A percentile compares a stretch with the other conserved stretches of the same genome.
These are phyloP conservation scores for Pythium biforme DNA, from an alignment of 352 stramenopile species.

Conservation along the genomic window DNA sequence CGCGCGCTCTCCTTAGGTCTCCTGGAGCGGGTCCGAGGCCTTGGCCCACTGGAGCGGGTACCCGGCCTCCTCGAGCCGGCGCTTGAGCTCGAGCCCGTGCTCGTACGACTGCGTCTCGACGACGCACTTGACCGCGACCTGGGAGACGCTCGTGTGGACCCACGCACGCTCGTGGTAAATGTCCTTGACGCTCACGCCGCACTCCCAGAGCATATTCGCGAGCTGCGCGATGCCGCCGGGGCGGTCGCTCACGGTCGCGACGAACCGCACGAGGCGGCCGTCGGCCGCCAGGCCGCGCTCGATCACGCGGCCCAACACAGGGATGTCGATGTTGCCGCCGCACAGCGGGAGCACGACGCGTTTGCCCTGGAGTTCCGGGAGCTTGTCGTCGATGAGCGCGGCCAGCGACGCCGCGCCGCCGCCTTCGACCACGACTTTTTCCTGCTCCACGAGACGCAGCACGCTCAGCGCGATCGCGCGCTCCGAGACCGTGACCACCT, in stretches of 20 bases:
- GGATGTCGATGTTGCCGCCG: slow-evolving; percentile 98
- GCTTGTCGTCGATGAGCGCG: slow-evolving; percentile 92
- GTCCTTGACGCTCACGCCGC: slow-evolving; percentile 93
- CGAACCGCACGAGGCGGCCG: slow-evolving; percentile 94
- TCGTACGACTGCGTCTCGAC: slow-evolving; percentile 95
- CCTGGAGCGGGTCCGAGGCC: slow-evolving; percentile 26
- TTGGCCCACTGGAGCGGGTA: slow-evolving; percentile 88
- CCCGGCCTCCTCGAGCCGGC: slow-evolving; percentile 76
- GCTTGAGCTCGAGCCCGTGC: slow-evolving; percentile 88
- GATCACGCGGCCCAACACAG: slow-evolving; percentile 94
- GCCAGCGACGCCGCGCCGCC: slow-evolving; percentile 93
- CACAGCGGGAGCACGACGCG: slow-evolving; percentile 96
- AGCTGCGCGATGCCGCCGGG: slow-evolving; percentile 93
- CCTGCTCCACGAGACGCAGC: slow-evolving; percentile 95
- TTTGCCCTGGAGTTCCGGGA: slow-evolving; percentile 91
- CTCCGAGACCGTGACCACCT: slow-evolving; percentile 93
- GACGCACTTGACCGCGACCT: slow-evolving; percentile 95
- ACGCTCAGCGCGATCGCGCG: slow-evolving; percentile 95
- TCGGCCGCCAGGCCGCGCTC: slow-evolving; percentile 97
- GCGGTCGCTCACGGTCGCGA: slow-evolving; percentile 95
- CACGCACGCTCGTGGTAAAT: slow-evolving; percentile 97
- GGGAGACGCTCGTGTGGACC: slow-evolving; percentile 94
- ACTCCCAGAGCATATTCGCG: slow-evolving; percentile 88
- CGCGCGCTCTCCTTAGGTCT: slow-evolving; percentile 15
- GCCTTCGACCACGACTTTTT: slow-evolving; percentile 98